Base-by-base conservation (phyloP, 352 stramenopile species). In the Phytopythium aichiense region DNA sequence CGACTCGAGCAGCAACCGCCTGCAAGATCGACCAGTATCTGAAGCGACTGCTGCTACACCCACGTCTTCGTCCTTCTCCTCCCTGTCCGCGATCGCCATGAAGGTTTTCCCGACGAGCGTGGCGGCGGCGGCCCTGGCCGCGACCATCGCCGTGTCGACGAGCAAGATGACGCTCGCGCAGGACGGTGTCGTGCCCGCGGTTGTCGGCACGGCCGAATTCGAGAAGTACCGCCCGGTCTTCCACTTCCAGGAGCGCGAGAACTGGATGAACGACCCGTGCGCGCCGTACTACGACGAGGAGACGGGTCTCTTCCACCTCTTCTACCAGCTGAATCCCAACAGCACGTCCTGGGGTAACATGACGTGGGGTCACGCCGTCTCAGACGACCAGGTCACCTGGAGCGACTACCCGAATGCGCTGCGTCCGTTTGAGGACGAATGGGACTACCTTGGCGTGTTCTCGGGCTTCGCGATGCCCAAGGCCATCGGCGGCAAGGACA, bases 191-290 rank as follows among this genome's bases (percentile, higher is more conserved):
- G 64, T 71, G 46, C 46, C 74, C 35, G 73, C 77, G 7, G 61
- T 60, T 31, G 68, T 70, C 0, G 76, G 72, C n/a, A 69, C 74
- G 20, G 42, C 68, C 9, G 61, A 67, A 18, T 89, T 89, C 65
- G 55, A 78, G 11, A 79, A 89, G 69, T 76, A 81, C 64, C 80
- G 77, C 30, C 74, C 80, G 1, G 68, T 84, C 22, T 89, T 78
- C 64, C 81, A 90, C 69, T 87, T 88, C 63, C 63, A 63, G 23
- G 66, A 76, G 45, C 79, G 76, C 51, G 71, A 88, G 57, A 87
- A 91, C 68, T 92, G 84, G 84, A 88, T 91, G 81, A 94, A 94
- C 68, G 84, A 94, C 61, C 84, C 84, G 48, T 92, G 85, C 61
- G 84, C 72, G 0, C 82, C 85, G 37, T 88, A 91, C 68, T 92